phyloP scores from a whole-genome alignment of 768 basidiomycete species.

The Tylopilus intermedius region DNA sequence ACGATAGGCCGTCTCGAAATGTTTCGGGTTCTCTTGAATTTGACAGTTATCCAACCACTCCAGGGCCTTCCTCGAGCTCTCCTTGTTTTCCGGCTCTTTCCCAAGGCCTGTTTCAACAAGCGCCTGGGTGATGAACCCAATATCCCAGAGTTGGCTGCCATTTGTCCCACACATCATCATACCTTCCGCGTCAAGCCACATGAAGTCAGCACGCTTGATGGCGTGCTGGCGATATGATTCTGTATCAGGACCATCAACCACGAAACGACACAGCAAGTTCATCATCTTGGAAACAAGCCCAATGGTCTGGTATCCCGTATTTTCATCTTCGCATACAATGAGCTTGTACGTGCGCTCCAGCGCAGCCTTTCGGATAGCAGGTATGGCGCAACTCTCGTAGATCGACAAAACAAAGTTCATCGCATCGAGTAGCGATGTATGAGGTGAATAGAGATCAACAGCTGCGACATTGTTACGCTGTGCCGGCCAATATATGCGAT shows the following conservation, averaged over 20 bases:
- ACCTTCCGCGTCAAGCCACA: conserved; percentile 88
- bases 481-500: conserved; percentile 81
- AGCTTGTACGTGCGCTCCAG: conserved; percentile 69
- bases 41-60: conserved; percentile 70
- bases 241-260: conserved; percentile 73
- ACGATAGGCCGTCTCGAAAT: conserved; percentile 57
- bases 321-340: conserved; percentile 87
- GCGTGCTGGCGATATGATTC: conserved; percentile 74
- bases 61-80: conserved; percentile 59
- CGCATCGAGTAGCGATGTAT: conserved; percentile 64
- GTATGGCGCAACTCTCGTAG: conserved; percentile 72
- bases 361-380: conserved; percentile 66
- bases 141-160: conserved; percentile 93
- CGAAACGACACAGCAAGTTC: conserved; percentile 77
- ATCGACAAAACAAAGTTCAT: conserved; percentile 55
- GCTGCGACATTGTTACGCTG: conserved; percentile 81
- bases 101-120: conserved; percentile 85
- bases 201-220: conserved; percentile 78
- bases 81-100: conserved; percentile 61
- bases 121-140: conserved; percentile 88
- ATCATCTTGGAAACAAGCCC: conserved; percentile 96
- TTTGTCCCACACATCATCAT: conserved; percentile 97
- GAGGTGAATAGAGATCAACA: conserved; percentile 82
- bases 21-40: conserved; percentile 64
- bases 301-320: conserved; percentile 84